A percentile compares a stretch with the other conserved stretches of the same genome.
These are phyloP conservation scores for Rhizopogon salebrosus DNA, from an alignment of 768 basidiomycete genomes.

Conservation along the genomic window DNA sequence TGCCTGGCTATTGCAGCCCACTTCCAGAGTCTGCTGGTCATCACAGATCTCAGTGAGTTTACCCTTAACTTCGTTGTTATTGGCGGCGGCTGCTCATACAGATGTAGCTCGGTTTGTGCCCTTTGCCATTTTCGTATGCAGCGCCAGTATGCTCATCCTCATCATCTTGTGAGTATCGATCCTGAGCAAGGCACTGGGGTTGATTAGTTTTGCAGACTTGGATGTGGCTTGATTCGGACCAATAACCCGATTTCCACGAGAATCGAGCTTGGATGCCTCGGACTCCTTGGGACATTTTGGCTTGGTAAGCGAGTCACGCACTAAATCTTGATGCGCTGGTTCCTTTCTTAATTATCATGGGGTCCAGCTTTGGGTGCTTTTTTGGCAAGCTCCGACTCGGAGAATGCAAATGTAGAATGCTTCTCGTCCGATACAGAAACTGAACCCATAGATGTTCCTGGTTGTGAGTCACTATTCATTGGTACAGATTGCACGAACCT, in stretches of 20 bases:
- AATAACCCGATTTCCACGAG: conserved; percentile 78
- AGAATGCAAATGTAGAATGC: conserved; percentile 79
- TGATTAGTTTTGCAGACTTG: conserved; percentile 39
- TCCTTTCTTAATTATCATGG: conserved; percentile 11
- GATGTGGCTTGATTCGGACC: conserved; percentile 57
- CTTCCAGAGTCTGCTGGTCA: conserved; percentile 63
- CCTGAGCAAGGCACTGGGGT: neutral
- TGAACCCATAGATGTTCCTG: conserved; percentile 53
- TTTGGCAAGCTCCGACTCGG: conserved; percentile 68
- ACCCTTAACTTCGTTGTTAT: neutral
- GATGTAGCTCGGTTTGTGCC: conserved; percentile 77
- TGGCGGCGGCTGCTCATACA: neutral
- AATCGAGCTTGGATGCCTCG: conserved; percentile 68
- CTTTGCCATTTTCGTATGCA: conserved; percentile 78
- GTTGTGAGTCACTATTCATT: conserved; percentile 47
- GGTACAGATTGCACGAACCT: neutral
- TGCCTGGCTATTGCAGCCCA: conserved; percentile 77
- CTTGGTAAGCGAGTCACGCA: conserved; percentile 47
- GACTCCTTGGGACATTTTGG: conserved; percentile 73
- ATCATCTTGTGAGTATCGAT: conserved; percentile 51
- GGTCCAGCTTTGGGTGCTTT: conserved; percentile 68
- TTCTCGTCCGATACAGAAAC: conserved; percentile 52
- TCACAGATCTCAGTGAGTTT: conserved; percentile 75
- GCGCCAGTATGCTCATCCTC: conserved; percentile 64
- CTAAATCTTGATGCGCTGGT: neutral